A percentile compares a stretch with the other conserved stretches of the same genome.
phyloP scores from a whole-genome alignment of 768 basidiomycete species.

The Lenzites betulinus region DNA sequence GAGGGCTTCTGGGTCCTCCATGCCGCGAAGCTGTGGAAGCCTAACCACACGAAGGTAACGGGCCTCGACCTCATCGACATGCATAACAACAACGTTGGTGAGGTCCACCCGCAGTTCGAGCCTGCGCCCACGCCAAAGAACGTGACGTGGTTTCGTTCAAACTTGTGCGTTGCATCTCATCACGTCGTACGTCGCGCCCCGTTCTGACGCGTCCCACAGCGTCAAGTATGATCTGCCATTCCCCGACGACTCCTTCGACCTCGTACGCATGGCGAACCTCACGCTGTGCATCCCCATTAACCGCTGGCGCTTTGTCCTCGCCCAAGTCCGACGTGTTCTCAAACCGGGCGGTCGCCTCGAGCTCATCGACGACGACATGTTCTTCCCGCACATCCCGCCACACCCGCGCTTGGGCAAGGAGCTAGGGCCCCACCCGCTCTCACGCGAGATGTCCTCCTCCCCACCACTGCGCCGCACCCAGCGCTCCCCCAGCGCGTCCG shows the following conservation, averaged over 20 bases:
- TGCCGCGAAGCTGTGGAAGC: conserved; percentile 63
- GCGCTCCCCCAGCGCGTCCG: background rate
- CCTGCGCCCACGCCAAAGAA: conserved; percentile 36
- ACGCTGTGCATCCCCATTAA: conserved; percentile 59
- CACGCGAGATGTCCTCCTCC: conserved; percentile 9
- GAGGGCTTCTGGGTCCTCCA: conserved; percentile 66
- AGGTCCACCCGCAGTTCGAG: conserved; percentile 18
- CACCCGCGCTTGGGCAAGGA: background rate
- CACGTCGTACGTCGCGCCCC: background rate
- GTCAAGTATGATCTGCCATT: conserved; percentile 63
- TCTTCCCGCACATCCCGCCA: conserved; percentile 55
- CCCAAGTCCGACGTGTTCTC: conserved; percentile 65
- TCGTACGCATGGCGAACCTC: conserved; percentile 73
- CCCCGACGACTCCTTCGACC: conserved; percentile 61
- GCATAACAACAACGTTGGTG: conserved; percentile 18
- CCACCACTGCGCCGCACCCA: conserved; percentile 1
- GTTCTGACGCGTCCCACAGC: conserved; percentile 35
- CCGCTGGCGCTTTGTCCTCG: conserved; percentile 59
- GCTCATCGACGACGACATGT: conserved; percentile 70
- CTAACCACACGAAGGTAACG: conserved; percentile 49
- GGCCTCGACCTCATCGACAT: conserved; percentile 65
- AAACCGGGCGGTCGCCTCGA: conserved; percentile 65
- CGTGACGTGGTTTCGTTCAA: conserved; percentile 57
- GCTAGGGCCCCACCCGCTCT: background rate
- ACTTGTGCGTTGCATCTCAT: conserved; percentile 56